Base-by-base conservation (phyloP, 257 asterid genomes). In the Apocynum venetum region DNA sequence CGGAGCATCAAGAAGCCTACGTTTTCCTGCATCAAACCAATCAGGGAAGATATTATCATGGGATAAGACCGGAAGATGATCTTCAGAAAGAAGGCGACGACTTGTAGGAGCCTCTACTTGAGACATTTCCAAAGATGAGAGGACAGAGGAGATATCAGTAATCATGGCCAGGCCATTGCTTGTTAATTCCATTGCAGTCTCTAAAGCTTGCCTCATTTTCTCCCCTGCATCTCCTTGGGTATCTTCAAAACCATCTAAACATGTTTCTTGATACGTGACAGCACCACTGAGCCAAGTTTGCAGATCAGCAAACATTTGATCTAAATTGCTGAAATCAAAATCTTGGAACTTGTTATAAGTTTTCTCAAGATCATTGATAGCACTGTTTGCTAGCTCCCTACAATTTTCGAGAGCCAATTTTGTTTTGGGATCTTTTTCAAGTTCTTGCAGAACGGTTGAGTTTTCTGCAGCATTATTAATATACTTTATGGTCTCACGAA, bases 91-190 rank as follows among this genome's bases (percentile, higher is more conserved):
- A 43, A 90, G 93, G 15, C 96, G 96, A 0, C 96, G 92, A 9
- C 75, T 76, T 2, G 10, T 60, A 40, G 71, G 15, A 41, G 79
- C 79, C 2, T 84, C 83, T 7, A 80, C 73, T 44, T 43, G 20
- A 4, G 73, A 40, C 4, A 68, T 10, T 0, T 89, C 92, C 81
- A 87, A 43, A 9, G 88, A 68, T 59, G 90, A 83, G 9, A 88
- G 79, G 53, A 73, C 88, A 0, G 85, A 80, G 0, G 97, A 80
- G n/a, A 92, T 79, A 76, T 90, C 96, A 1, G 93, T 88, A 41
- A 95, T 88, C 97, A 95, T 95, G 11, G 98, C 97, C 35, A 95
- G 92, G 40, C 89, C 91, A 76, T 95, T 93, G 88, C 98, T 93
- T 0, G 91, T 87, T 82, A 93, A 81, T 40, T 95, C 80, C 96